A percentile compares a stretch with the other conserved stretches of the same genome.
These are phyloP conservation scores for Stephania yunnanensis DNA, from an alignment of 164 flowering plant species.

Conservation along the genomic window DNA sequence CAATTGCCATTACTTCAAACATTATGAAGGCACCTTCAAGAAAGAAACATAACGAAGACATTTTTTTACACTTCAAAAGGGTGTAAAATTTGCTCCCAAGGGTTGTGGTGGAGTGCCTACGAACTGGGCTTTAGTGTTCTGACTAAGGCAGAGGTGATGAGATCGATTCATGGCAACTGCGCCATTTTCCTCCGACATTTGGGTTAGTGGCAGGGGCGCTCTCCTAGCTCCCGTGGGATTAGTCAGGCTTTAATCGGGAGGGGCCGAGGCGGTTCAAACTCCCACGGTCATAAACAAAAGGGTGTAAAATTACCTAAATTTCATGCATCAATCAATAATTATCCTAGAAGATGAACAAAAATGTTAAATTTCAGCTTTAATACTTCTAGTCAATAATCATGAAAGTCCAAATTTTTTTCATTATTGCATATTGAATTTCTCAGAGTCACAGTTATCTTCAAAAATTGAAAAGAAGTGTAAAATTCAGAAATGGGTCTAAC, in stretches of 20 bases:
- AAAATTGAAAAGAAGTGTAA: background rate
- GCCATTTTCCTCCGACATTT: too few relatives aligned
- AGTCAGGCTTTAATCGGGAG: too few relatives aligned
- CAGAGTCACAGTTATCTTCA: background rate
- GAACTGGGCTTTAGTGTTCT: too few relatives aligned
- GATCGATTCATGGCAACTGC: too few relatives aligned
- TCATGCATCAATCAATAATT: background rate
- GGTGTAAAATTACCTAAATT: background rate
- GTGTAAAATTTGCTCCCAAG: background rate
- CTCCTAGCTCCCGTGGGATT: too few relatives aligned
- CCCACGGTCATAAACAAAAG: background rate
- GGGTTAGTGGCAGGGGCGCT: too few relatives aligned
- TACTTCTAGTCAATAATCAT: background rate
- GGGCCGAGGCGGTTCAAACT: too few relatives aligned
- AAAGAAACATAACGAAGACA: background rate
- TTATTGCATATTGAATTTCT: background rate
- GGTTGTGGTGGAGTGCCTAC: too few relatives aligned
- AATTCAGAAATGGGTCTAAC: conserved; percentile 15
- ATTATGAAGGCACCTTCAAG: background rate
- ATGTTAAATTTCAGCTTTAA: too few relatives aligned
- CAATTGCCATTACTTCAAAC: background rate
- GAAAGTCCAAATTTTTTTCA: too few relatives aligned
- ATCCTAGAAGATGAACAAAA: too few relatives aligned
- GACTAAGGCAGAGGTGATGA: too few relatives aligned
- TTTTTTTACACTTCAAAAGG: background rate